Conservation (phyloP, 371 early-diverging fungal species). For the Syncephalastrum monosporum region DNA sequence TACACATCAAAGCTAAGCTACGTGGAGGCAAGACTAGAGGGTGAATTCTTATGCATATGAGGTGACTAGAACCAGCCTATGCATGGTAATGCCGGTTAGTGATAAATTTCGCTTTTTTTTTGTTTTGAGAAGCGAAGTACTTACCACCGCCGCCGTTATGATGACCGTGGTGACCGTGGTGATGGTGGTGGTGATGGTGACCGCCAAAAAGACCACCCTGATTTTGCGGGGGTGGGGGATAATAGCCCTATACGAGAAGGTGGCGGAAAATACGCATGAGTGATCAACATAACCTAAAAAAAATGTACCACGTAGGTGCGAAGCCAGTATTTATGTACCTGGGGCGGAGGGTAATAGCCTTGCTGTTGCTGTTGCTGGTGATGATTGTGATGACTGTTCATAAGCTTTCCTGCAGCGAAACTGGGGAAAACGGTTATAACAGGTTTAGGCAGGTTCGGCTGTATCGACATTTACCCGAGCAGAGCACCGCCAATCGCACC, state of each 20-base stretch:
- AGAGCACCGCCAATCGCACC: conserved; percentile 21
- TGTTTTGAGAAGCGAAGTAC: no score
- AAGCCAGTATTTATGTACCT: conserved; percentile 1
- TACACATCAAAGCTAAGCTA: no score
- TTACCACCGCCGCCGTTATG: no score
- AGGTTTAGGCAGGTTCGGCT: neutral
- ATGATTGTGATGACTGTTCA: conserved; percentile 5
- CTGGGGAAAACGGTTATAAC: conserved; percentile 1
- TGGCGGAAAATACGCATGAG: neutral
- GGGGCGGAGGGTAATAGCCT: conserved; percentile 3
- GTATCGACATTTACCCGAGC: conserved; percentile 15
- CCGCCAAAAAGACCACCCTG: neutral
- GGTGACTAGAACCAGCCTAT: no score
- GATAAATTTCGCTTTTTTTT: no score
- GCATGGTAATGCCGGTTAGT: no score
- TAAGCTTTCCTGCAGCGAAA: conserved; percentile 17
- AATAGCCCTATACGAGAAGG: conserved; percentile 8
- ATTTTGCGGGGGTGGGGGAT: conserved; percentile 20
- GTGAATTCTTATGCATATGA: no score
- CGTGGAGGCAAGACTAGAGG: no score
- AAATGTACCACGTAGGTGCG: neutral
- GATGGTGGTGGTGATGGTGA: neutral
- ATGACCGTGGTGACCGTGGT: conserved; percentile 16
- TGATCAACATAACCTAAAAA: neutral
- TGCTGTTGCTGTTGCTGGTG: conserved; percentile 8